Conservation (phyloP, 2,329 filamentous ascomycete species). For the Penicillium oxalicum region DNA sequence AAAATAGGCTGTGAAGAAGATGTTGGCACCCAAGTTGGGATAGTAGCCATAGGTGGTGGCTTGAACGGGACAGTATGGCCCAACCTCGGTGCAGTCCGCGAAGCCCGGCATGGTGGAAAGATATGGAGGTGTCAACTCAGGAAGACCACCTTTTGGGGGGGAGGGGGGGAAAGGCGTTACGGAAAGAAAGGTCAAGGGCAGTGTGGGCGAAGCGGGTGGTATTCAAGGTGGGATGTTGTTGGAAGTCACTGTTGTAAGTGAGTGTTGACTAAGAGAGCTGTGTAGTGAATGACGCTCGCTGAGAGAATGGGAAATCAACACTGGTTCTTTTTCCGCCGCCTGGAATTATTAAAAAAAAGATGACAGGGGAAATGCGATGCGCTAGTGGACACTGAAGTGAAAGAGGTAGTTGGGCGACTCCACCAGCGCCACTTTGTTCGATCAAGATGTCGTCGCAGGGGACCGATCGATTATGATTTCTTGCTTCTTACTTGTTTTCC, state of each 20-base stretch:
- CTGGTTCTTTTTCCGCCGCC: too few relatives aligned
- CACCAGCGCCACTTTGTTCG: too few relatives aligned
- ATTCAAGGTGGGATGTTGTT: too few relatives aligned
- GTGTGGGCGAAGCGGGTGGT: too few relatives aligned
- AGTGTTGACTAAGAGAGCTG: too few relatives aligned
- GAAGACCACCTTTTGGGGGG: background rate
- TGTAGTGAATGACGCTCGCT: too few relatives aligned
- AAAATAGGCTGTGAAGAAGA: slow-evolving; percentile 50
- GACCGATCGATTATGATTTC: too few relatives aligned
- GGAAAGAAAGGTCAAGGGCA: background rate
- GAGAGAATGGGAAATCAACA: too few relatives aligned
- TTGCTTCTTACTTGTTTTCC: too few relatives aligned
- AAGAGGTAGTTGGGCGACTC: background rate
- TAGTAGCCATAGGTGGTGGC: slow-evolving; percentile 50
- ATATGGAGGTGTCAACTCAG: background rate
- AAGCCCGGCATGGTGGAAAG: slow-evolving; percentile 16
- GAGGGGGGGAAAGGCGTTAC: background rate
- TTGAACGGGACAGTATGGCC: slow-evolving; percentile 39
- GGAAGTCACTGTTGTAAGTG: too few relatives aligned
- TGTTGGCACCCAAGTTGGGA: slow-evolving; percentile 47
- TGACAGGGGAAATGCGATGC: background rate
- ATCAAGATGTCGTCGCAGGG: too few relatives aligned
- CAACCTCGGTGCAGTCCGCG: slow-evolving; percentile 31
- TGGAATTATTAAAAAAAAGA: background rate
- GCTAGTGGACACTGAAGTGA: background rate